Conservation (phyloP, 345 rosid species). For the Bretschneidera sinensis region DNA sequence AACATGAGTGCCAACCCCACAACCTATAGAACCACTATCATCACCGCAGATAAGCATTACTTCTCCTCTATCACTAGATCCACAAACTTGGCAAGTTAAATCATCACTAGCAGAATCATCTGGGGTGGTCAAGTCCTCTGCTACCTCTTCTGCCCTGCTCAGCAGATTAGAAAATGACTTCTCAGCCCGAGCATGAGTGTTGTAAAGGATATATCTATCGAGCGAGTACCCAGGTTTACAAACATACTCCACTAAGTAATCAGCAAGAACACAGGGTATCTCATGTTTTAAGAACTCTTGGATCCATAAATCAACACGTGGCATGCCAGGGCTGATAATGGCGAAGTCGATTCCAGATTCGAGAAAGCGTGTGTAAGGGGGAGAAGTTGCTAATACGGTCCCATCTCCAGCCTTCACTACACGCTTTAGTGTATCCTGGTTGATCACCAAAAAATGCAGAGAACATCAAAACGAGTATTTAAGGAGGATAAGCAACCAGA, state of each 20-base stretch:
- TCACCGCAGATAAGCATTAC: slow-evolving; percentile 71
- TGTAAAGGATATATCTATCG: slow-evolving; percentile 71
- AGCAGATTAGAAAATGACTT: slow-evolving; percentile 47
- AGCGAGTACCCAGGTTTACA: slow-evolving; percentile 90
- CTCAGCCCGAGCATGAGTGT: slow-evolving; percentile 74
- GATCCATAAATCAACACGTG: slow-evolving; percentile 66
- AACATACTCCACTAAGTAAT: slow-evolving; percentile 90
- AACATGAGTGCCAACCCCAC: slow-evolving; percentile 52
- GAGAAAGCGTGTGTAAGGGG: slow-evolving; percentile 81
- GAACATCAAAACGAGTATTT: neutral
- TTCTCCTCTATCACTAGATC: slow-evolving; percentile 45
- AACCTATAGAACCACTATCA: slow-evolving; percentile 48
- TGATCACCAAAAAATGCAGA: neutral
- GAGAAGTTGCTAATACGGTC: slow-evolving; percentile 81
- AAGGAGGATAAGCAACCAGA: neutral
- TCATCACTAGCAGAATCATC: slow-evolving; percentile 18
- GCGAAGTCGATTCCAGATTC: slow-evolving; percentile 72
- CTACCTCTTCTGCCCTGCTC: slow-evolving; percentile 38
- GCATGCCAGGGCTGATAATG: slow-evolving; percentile 71
- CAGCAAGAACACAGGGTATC: slow-evolving; percentile 77
- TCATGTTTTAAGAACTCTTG: slow-evolving; percentile 79
- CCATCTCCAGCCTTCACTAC: slow-evolving; percentile 95
- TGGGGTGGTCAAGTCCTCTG: slow-evolving; percentile 9
- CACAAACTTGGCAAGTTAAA: slow-evolving; percentile 44
- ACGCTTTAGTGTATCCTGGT: slow-evolving; percentile 95